Conservation (phyloP, 108 stramenopile genomes). For the Cylindrotheca fusiformis region DNA sequence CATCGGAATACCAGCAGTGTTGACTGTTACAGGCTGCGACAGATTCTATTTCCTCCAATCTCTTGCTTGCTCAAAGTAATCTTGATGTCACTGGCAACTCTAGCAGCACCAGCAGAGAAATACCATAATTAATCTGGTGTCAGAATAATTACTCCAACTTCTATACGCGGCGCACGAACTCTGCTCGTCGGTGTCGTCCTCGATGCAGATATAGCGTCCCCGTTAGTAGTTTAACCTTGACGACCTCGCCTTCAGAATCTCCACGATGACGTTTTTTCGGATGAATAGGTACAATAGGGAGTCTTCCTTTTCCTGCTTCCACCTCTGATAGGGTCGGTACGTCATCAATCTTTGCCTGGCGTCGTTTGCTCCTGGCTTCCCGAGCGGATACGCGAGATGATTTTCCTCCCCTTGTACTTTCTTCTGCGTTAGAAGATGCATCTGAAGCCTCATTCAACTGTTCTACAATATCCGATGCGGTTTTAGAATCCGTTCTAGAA, state of each 20-base stretch:
- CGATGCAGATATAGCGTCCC: constrained; percentile 60
- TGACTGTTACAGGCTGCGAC: too few species aligned
- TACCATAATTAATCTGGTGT: too few species aligned
- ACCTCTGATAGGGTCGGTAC: not conserved
- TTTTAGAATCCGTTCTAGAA: not conserved
- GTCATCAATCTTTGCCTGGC: constrained; percentile 44
- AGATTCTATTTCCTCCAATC: too few species aligned
- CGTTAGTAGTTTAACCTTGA: constrained; percentile 60
- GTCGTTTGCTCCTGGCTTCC: constrained; percentile 39
- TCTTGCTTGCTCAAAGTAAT: too few species aligned
- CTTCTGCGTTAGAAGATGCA: not conserved
- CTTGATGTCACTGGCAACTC: too few species aligned
- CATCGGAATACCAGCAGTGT: too few species aligned
- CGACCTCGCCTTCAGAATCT: constrained; percentile 31
- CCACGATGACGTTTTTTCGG: constrained; percentile 15
- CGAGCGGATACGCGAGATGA: constrained; percentile 22
- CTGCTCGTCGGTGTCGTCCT: constrained; percentile 47
- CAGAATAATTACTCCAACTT: too few species aligned
- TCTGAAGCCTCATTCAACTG: not conserved
- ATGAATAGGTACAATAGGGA: not conserved
- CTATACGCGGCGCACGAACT: constrained; percentile 55
- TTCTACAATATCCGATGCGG: not conserved
- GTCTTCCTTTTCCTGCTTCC: constrained; percentile 15
- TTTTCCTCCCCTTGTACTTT: not conserved
- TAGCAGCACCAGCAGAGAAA: too few species aligned